Conservation (phyloP, 2,329 filamentous ascomycete species). For the Myriosclerotinia curreyana region DNA sequence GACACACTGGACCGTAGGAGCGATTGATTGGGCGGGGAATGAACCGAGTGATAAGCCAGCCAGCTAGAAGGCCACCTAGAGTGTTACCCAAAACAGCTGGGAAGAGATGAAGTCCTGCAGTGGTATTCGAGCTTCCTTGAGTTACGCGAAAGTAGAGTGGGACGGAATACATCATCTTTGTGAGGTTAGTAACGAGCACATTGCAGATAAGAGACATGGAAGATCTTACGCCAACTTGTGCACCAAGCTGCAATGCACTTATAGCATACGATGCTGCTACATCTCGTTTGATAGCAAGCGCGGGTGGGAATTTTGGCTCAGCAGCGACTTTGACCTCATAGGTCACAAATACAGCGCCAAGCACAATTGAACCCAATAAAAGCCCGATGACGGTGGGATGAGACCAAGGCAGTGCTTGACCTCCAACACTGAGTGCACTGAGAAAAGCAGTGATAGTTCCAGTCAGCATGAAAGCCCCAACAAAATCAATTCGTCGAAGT, state of each 20-base stretch:
- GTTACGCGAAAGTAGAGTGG: conserved; percentile 70
- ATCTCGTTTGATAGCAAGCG: conserved; percentile 50
- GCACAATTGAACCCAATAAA: conserved; percentile 38
- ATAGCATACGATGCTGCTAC: conserved; percentile 54
- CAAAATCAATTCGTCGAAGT: conserved; percentile 67
- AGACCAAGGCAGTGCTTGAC: conserved; percentile 44
- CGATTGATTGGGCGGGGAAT: not conserved
- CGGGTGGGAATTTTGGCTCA: conserved; percentile 59
- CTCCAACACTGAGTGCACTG: conserved; percentile 49
- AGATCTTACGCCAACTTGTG: conserved; percentile 53
- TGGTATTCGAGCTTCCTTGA: conserved; percentile 53
- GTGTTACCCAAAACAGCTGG: conserved; percentile 68
- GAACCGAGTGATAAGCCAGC: conserved; percentile 41
- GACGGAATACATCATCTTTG: conserved; percentile 59
- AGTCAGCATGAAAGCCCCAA: conserved; percentile 58
- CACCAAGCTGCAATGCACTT: conserved; percentile 51
- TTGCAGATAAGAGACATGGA: conserved; percentile 20
- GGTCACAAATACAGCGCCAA: conserved; percentile 29
- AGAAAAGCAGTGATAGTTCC: conserved; percentile 38
- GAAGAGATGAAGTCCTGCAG: conserved; percentile 59
- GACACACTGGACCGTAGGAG: not conserved
- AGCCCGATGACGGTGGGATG: conserved; percentile 39
- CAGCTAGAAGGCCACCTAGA: conserved; percentile 58
- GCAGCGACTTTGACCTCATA: conserved; percentile 45
- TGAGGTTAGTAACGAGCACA: not conserved